phyloP scores from a whole-genome alignment of 2,329 filamentous ascomycete genomes.

The Sarocladium strictum region DNA sequence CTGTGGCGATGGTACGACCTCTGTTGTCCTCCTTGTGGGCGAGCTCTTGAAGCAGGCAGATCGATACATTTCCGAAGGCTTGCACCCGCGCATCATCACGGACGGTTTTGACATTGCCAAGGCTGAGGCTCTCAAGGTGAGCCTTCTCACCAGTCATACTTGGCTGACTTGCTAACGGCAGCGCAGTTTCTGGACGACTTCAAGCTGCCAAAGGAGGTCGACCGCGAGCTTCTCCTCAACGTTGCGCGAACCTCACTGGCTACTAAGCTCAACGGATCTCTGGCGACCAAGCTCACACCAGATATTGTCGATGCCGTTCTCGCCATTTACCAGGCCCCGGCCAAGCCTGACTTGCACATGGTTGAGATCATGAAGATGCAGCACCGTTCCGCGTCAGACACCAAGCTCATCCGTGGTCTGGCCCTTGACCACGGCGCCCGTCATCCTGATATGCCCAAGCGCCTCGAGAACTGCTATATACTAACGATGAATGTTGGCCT shows the following conservation, averaged over 20 bases:
- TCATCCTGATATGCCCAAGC: constrained; percentile 97
- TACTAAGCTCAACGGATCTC: constrained; percentile 85
- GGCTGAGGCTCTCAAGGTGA: constrained; percentile 79
- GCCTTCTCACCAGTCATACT: constrained; percentile 12
- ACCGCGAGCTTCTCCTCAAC: constrained; percentile 87
- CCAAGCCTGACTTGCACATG: constrained; percentile 97
- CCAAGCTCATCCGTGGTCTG: constrained; percentile 87
- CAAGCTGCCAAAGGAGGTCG: constrained; percentile 82
- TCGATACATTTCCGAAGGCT: constrained; percentile 90
- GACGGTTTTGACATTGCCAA: constrained; percentile 98
- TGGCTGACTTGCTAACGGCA: constrained; percentile 6
- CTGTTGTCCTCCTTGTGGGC: constrained; percentile 88
- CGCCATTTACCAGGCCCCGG: constrained; percentile 81
- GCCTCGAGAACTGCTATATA: constrained; percentile 91
- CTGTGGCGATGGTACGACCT: constrained; percentile 95
- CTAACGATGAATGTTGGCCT: constrained; percentile 93
- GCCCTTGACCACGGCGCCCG: constrained; percentile 92
- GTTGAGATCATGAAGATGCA: constrained; percentile 99
- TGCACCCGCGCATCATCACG: constrained; percentile 93
- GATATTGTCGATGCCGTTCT: constrained; percentile 96
- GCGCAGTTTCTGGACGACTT: constrained; percentile 86
- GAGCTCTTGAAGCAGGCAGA: constrained; percentile 97
- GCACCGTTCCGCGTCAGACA: constrained; percentile 92
- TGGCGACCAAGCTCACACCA: constrained; percentile 87
- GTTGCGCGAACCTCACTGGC: constrained; percentile 92